These are phyloP conservation scores for Ceriops tagal DNA, from an alignment of 345 rosid genomes.

Conservation along the genomic window DNA sequence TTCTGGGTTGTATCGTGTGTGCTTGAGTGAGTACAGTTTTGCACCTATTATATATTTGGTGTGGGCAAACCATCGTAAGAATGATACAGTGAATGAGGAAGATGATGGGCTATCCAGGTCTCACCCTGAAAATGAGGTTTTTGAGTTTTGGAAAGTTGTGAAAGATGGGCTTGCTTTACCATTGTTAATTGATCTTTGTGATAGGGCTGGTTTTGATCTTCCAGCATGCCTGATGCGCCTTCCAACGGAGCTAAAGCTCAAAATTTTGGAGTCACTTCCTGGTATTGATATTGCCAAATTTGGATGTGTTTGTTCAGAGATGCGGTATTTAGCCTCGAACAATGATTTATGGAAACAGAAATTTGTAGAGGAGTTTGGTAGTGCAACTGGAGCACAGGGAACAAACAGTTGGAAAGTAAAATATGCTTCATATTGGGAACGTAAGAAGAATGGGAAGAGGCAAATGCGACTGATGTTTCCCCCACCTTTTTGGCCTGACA, in stretches of 20 bases:
- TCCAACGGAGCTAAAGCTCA: slow-evolving; percentile 65
- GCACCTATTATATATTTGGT: slow-evolving; percentile 37
- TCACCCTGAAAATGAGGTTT: slow-evolving; percentile 33
- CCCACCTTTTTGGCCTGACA: background rate
- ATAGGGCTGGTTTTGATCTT: slow-evolving; percentile 43
- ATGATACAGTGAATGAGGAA: slow-evolving; percentile 12
- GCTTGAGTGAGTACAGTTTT: slow-evolving; percentile 44
- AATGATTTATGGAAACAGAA: slow-evolving; percentile 61
- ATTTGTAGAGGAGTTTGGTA: slow-evolving; percentile 41
- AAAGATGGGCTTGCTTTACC: slow-evolving; percentile 67
- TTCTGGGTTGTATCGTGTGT: slow-evolving; percentile 30
- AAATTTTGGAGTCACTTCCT: slow-evolving; percentile 55
- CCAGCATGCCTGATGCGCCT: slow-evolving; percentile 58
- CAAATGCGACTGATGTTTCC: background rate
- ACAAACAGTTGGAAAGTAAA: slow-evolving; percentile 41
- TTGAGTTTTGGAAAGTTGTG: slow-evolving; percentile 67
- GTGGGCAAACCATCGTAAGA: slow-evolving; percentile 23
- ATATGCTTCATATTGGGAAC: slow-evolving; percentile 38
- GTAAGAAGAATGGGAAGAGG: slow-evolving; percentile 20
- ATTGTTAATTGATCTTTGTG: slow-evolving; percentile 53
- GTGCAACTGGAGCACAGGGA: background rate
- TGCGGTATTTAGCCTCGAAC: slow-evolving; percentile 43
- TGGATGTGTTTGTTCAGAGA: slow-evolving; percentile 46
- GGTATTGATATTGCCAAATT: slow-evolving; percentile 48
- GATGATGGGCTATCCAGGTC: slow-evolving; percentile 17